Base-by-base conservation (phyloP, 2,329 filamentous ascomycete species). In the Penicillium paneum region DNA sequence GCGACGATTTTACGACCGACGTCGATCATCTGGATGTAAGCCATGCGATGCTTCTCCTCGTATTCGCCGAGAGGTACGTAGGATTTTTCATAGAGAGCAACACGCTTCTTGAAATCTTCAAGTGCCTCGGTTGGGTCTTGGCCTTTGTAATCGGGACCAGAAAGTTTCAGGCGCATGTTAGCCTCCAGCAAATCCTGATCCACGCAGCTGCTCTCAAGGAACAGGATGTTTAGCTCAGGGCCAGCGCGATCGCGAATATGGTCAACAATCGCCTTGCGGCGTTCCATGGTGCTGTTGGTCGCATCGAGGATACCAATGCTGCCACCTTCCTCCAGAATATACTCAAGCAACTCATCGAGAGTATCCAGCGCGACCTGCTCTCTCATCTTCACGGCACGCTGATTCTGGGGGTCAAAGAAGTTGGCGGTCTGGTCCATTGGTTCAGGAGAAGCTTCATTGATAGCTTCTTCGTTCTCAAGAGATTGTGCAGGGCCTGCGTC, bases 11-110 rank as follows among this genome's bases (percentile, higher is more conserved):
- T 99, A 57, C 93, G 86, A 39, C 94, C 94, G 3, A 99, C 94
- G 71, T 99, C 94, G 61, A 97, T 90, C 89, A 97, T 96, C 79
- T 90, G 91, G 60, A 99, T 95, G 69, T 96, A 99, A 56, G 95
- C 90, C 83, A 97, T 88, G 65, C 92, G 87, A 67, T 95, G 83
- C 21, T 88, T 82, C 74, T 99, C 94, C 71, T 99, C 94, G 60
- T 91, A 95, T 39, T 91, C 84, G 31, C 94, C 94, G 1, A 99
- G 79, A 0, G 94, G 90, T 7, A 93, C 86, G 67, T 99, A 99
- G 15, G 91, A 91, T 67, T 92, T 95, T 72, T 97, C 91, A 67
- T 99, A 99, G 11, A 95, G 89, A 49, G 84, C 86, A 13, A 99
- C 92, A 57, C 94, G 89, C 73, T 90, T 87, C 76, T 90, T 95